These are phyloP conservation scores for Podila clonocystis DNA, from an alignment of 192 early-diverging fungal species.

Conservation along the genomic window DNA sequence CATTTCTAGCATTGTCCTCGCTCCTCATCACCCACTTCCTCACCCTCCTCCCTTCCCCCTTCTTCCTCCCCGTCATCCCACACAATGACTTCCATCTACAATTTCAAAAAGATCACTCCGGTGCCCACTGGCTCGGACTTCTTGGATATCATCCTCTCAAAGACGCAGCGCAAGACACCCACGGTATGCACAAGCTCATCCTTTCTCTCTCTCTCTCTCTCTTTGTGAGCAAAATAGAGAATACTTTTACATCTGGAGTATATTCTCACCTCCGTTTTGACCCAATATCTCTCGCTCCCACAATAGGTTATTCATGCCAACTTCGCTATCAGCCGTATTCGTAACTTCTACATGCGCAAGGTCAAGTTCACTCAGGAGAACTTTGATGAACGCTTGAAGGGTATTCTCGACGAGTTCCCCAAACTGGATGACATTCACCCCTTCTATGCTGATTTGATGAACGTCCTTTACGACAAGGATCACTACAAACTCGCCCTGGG, in stretches of 20 bases:
- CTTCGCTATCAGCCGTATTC: slow-evolving; percentile 95
- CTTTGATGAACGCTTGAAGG: slow-evolving; percentile 96
- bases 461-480: slow-evolving; percentile 99
- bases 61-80: neutral
- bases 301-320: slow-evolving; percentile 84
- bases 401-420: slow-evolving; percentile 95
- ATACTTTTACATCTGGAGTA: neutral
- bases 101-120: slow-evolving; percentile 97
- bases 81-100: slow-evolving; percentile 72
- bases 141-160: slow-evolving; percentile 97
- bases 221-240: neutral
- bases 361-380: slow-evolving; percentile 98
- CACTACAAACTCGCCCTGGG: slow-evolving; percentile 99
- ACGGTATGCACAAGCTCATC: slow-evolving; percentile 60
- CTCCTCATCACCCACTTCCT: neutral
- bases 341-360: slow-evolving; percentile 99
- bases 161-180: slow-evolving; percentile 99
- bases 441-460: slow-evolving; percentile 99
- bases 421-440: slow-evolving; percentile 99
- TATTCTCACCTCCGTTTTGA: neutral
- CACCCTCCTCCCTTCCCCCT: neutral
- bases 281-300: neutral
- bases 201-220: neutral
- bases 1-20: neutral
- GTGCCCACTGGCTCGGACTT: slow-evolving; percentile 94